These are phyloP conservation scores for Erythrobasidium hasegawianum DNA, from an alignment of 1,284 basidiomycete species.

Conservation along the genomic window DNA sequence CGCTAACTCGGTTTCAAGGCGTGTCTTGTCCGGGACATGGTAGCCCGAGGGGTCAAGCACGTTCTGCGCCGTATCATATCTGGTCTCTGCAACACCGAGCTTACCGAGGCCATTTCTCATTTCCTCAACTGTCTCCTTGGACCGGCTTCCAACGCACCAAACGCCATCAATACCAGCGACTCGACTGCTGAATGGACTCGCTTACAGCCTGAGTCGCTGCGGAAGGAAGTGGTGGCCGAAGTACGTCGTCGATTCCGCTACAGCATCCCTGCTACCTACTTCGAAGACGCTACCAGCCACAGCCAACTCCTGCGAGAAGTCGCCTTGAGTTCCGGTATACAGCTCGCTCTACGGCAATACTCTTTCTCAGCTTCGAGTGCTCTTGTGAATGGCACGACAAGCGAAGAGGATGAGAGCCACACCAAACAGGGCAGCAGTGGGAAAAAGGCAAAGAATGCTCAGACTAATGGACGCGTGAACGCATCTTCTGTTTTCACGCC, in stretches of 20 bases:
- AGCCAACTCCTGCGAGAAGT: conserved; percentile 56
- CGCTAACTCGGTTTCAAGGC: conserved; percentile 41
- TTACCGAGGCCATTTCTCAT: conserved; percentile 53
- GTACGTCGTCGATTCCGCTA: conserved; percentile 55
- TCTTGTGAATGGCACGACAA: conserved; percentile 3
- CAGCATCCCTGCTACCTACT: conserved; percentile 50
- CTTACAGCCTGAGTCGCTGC: conserved; percentile 54
- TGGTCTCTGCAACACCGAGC: conserved; percentile 50
- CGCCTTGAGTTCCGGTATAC: conserved; percentile 55
- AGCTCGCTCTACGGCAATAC: conserved; percentile 56
- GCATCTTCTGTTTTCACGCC: conserved; percentile 53
- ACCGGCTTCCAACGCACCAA: conserved; percentile 51
- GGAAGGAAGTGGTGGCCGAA: conserved; percentile 50
- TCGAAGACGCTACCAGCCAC: conserved; percentile 50
- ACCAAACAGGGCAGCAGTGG: background rate
- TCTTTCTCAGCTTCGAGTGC: conserved; percentile 47
- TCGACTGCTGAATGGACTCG: conserved; percentile 50
- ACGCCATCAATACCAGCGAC: conserved; percentile 49
- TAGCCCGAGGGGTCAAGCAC: conserved; percentile 57
- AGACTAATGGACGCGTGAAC: conserved; percentile 32
- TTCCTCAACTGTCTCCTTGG: conserved; percentile 61
- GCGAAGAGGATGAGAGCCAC: conserved; percentile 16
- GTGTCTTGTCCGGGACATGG: conserved; percentile 56
- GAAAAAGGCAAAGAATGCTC: conserved; percentile 14
- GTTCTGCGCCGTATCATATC: conserved; percentile 52